Base-by-base conservation (phyloP, 148 eudicot species). In the Gaultheria prostrata region DNA sequence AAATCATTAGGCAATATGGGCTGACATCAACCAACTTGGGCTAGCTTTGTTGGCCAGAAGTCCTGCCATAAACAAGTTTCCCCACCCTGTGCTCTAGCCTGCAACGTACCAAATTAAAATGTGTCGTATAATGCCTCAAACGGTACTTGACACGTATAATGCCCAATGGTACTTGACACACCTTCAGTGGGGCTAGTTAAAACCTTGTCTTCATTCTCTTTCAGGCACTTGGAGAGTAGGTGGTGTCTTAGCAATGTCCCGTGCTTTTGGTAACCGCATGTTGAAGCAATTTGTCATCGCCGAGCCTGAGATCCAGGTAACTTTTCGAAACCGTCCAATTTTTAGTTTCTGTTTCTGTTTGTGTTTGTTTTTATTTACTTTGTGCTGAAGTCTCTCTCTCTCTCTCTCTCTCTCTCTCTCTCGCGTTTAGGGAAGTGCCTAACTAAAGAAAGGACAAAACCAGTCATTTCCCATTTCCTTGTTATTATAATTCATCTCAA, bases 201-300 rank as follows among this genome's bases (percentile, higher is more conserved):
- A 30, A 54, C 24, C 46, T 39, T 33, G 45, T 81, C 9, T 82
- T 46, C 33, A 57, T 85, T 57, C 71, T 79, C 82, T 90, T 79
- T 73, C 93, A 97, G 99, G 99, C 46, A 97, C 99, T 81, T 97
- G 99, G 99, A 91, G 99, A 85, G 99, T 97, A 78, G 99, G 99
- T 78, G 99, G 99, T 77, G 98, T 97, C 76, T 88, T 97, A 84
- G 99, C 99, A 71, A 97, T 97, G 99, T 97, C 99, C 49, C 98
- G 99, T 85, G 99, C 99, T 87, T 97, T 97, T 89, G 98, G 98
- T 18, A 93, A 97, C 81, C 97, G 99, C 79, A 94, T 97, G 99
- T 87, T 97, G 86, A 97, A 97, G 89, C 99, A 97, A 82, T 97
- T 84, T 86, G 99, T 95, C 49, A 95, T 97, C 70, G 98, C 98